Evolutionary conservation across 2,329 filamentous ascomycete species (phyloP).

Genomic region (Fusarium acutatum): DNA sequence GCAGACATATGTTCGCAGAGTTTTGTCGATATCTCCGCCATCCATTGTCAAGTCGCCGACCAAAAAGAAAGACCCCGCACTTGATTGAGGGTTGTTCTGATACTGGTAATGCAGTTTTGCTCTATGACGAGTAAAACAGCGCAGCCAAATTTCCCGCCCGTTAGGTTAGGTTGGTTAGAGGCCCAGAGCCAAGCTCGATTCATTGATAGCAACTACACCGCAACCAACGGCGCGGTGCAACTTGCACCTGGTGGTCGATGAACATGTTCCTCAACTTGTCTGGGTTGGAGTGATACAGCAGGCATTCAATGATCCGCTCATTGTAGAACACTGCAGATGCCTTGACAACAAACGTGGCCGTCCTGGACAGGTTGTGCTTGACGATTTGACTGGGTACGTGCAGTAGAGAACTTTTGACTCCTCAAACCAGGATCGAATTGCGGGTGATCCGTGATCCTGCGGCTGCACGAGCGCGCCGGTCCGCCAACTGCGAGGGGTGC

Average conservation of each 20-base stretch:
- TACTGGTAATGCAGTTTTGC: neutral
- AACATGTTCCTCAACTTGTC: neutral
- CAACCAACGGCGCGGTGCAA: neutral
- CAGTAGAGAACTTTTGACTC: constrained; percentile 10
- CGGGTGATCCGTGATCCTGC: constrained; percentile 44
- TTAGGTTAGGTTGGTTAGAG: neutral
- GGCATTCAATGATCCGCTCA: constrained; percentile 2
- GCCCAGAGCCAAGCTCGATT: neutral
- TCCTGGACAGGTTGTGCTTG: constrained; percentile 37
- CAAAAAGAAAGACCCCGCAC: constrained; percentile 20
- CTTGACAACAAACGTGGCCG: constrained; percentile 40
- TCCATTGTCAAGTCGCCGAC: neutral
- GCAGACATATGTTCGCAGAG: constrained; percentile 22
- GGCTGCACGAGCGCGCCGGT: constrained; percentile 50
- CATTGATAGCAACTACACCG: neutral
- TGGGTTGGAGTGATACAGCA: neutral
- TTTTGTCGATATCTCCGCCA: constrained; percentile 27
- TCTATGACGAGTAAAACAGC: neutral
- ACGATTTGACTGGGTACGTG: constrained; percentile 18
- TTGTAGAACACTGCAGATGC: constrained; percentile 15
- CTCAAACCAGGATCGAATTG: constrained; percentile 41
- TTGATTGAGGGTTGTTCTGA: neutral
- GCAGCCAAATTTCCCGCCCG: neutral
- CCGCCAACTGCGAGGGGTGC: constrained; percentile 39
- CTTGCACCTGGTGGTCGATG: neutral